Evolutionary conservation across 2,329 filamentous ascomycete species (phyloP).

Genomic region (Chaetomium strumarium): DNA sequence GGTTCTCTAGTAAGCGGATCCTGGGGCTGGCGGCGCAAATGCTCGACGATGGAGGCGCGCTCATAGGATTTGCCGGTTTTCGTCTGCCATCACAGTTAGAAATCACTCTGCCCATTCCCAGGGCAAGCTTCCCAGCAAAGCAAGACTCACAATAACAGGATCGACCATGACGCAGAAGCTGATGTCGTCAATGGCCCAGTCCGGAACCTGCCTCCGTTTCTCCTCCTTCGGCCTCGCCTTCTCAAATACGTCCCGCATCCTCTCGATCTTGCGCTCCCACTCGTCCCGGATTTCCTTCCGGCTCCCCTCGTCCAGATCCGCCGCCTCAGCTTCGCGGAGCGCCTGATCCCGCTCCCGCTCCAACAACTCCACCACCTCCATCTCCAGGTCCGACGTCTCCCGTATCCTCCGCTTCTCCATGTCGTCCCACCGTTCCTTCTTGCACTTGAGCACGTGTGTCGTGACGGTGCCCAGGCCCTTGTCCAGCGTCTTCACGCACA

Average conservation of each 20-base stretch:
- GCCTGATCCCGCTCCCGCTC: constrained; percentile 40
- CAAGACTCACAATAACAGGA: constrained; percentile 48
- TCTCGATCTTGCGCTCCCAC: constrained; percentile 40
- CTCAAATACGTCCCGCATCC: constrained; percentile 47
- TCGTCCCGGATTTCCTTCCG: constrained; percentile 43
- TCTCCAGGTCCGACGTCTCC: constrained; percentile 52
- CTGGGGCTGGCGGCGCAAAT: constrained; percentile 65
- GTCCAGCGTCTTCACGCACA: constrained; percentile 58
- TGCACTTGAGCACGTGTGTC: constrained; percentile 67
- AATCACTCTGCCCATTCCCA: not conserved
- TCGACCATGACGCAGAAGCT: constrained; percentile 70
- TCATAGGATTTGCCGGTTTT: constrained; percentile 90
- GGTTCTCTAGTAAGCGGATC: constrained; percentile 83
- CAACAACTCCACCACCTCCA: constrained; percentile 51
- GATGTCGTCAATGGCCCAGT: constrained; percentile 73
- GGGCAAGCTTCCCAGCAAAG: not conserved
- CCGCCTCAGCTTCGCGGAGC: constrained; percentile 35
- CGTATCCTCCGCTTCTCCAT: constrained; percentile 57
- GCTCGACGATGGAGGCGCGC: constrained; percentile 75
- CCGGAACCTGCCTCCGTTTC: constrained; percentile 57
- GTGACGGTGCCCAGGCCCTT: constrained; percentile 67
- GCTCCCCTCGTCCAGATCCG: constrained; percentile 40
- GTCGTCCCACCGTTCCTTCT: constrained; percentile 80
- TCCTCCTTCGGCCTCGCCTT: constrained; percentile 39
- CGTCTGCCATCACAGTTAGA: constrained; percentile 44